phyloP scores from a whole-genome alignment of 495 filamentous ascomycete species.

The Annulohypoxylon bovei region DNA sequence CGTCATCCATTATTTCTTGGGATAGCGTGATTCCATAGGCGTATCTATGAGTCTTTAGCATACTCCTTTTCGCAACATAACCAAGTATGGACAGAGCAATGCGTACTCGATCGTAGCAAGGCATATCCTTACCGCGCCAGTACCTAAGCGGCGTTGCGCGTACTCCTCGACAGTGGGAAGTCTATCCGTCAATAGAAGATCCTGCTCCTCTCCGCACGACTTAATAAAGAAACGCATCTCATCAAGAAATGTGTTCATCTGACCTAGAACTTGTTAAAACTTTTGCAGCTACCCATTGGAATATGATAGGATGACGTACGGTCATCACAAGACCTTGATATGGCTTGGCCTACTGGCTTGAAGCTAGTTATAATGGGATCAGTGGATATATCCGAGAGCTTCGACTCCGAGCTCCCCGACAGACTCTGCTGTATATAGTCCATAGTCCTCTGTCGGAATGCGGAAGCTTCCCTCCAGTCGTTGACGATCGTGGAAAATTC shows the following conservation, averaged over 20 bases:
- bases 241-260: slow-evolving; percentile 4
- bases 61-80: not conserved
- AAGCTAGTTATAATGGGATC: slow-evolving; percentile 12
- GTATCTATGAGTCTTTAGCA: slow-evolving; percentile 11
- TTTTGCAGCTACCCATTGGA: not conserved
- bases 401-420: not conserved
- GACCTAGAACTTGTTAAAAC: slow-evolving; percentile 9
- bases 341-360: slow-evolving; percentile 13
- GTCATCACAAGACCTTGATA: slow-evolving; percentile 12
- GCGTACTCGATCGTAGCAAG: slow-evolving; percentile 19
- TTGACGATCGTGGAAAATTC: slow-evolving; percentile 16
- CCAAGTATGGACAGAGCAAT: not conserved
- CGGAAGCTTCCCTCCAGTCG: slow-evolving; percentile 11
- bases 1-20: slow-evolving; percentile 8
- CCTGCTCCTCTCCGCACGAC: slow-evolving; percentile 22
- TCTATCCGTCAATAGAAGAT: not conserved
- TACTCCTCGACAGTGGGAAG: slow-evolving; percentile 32
- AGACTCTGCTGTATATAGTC: slow-evolving; percentile 17
- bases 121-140: slow-evolving; percentile 9
- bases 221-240: slow-evolving; percentile 14
- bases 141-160: not conserved
- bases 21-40: slow-evolving; percentile 14
- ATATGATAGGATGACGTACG: not conserved
- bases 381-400: slow-evolving; percentile 1
- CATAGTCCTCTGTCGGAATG: slow-evolving; percentile 14